Conservation (phyloP, 768 basidiomycete species). For the Rhodotorula babjevae region DNA sequence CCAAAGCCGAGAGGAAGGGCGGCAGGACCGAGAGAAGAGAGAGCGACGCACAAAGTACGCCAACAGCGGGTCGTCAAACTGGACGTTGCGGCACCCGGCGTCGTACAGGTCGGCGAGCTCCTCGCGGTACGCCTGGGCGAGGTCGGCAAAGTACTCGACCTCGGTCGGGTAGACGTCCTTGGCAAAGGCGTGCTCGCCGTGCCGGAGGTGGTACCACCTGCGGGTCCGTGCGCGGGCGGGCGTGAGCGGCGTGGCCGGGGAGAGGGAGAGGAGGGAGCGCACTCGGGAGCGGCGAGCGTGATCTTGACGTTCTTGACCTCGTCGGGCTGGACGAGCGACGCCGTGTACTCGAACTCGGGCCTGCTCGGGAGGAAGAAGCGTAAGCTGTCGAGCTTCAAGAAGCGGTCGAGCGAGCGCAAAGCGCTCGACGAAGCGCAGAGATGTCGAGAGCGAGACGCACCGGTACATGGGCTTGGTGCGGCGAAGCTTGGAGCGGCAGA, state of each 20-base stretch:
- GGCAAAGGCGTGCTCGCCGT: conserved; percentile 40
- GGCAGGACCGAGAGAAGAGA: conserved; percentile 50
- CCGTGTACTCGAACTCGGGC: conserved; percentile 41
- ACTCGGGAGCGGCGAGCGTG: conserved; percentile 63
- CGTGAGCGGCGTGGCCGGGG: neutral
- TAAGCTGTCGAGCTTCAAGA: neutral
- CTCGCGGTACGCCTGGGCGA: conserved; percentile 53
- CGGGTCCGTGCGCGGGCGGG: neutral
- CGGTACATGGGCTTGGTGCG: conserved; percentile 38
- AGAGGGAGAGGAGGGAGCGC: neutral
- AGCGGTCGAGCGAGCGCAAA: no score
- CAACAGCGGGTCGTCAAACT: conserved; percentile 54
- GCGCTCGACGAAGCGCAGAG: no score
- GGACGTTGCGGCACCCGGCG: conserved; percentile 52
- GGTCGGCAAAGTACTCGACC: conserved; percentile 56
- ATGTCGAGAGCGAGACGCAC: neutral
- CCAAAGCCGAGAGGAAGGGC: conserved; percentile 31
- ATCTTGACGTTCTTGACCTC: conserved; percentile 62
- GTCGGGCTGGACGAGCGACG: conserved; percentile 32
- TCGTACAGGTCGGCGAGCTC: conserved; percentile 53
- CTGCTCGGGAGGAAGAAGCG: neutral
- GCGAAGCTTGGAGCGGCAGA: conserved; percentile 35
- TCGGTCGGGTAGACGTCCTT: conserved; percentile 60
- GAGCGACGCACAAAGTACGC: conserved; percentile 60
- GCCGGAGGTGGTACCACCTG: conserved; percentile 43